A percentile compares a stretch with the other conserved stretches of the same genome.
Conservation (phyloP, 2,329 filamentous ascomycete species). For the Seiridium unicorne region DNA sequence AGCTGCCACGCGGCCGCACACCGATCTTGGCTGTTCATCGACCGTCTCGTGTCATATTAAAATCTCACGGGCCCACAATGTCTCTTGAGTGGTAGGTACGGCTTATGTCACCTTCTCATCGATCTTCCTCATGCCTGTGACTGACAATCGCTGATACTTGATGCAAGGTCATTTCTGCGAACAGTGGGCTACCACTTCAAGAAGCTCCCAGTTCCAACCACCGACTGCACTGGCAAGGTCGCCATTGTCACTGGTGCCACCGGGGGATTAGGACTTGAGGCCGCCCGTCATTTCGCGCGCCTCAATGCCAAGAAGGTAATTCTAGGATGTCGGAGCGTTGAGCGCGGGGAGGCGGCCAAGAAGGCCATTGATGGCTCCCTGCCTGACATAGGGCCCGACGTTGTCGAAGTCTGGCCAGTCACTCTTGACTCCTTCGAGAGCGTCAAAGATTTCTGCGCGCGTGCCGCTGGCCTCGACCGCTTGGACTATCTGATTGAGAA, state of each 20-base stretch:
- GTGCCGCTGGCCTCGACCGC: background rate
- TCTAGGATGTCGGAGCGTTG: background rate
- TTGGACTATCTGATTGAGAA: conserved; percentile 8
- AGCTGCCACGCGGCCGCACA: no score
- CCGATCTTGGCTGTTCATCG: no score
- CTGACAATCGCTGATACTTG: background rate
- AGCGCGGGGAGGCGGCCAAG: conserved; percentile 1
- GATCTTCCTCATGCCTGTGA: background rate
- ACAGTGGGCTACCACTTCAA: background rate
- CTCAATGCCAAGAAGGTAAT: conserved; percentile 2
- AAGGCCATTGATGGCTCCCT: background rate
- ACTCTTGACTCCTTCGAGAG: conserved; percentile 8
- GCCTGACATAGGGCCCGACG: background rate
- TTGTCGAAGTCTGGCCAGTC: conserved; percentile 6
- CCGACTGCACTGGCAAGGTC: conserved; percentile 11
- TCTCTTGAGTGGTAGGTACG: background rate
- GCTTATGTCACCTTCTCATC: background rate
- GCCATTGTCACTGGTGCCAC: conserved; percentile 20
- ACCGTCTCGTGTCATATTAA: background rate
- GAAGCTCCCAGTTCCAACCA: conserved; percentile 10
- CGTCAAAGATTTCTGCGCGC: conserved; percentile 6
- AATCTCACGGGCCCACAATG: background rate
- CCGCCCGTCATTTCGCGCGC: background rate
- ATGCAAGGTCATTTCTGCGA: background rate
- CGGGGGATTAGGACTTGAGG: conserved; percentile 15